Evolutionary conservation across 75 land plant genomes (phyloP).

Genomic region (Picea glauca): DNA sequence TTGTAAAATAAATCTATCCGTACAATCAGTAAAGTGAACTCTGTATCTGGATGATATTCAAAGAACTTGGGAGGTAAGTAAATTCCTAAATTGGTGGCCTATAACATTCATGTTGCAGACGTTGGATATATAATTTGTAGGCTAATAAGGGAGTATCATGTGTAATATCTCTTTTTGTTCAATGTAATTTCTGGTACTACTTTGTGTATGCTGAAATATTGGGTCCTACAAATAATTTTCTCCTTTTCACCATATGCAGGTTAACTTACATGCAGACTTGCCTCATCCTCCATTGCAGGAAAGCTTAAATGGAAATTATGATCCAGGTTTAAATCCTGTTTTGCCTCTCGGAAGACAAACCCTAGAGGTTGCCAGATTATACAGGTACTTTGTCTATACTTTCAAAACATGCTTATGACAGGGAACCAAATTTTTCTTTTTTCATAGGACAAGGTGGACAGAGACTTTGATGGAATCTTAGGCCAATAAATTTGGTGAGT

Average conservation of each 20-base stretch:
- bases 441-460: not conserved
- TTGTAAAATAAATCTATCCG: not conserved
- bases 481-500: not conserved
- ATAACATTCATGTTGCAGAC: not conserved
- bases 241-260: conserved; percentile 17
- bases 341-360: conserved; percentile 31
- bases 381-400: conserved; percentile 19
- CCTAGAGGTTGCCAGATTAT: conserved; percentile 25
- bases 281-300: conserved; percentile 21
- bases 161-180: not conserved
- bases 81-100: not conserved
- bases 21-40: not conserved
- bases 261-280: conserved; percentile 37
- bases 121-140: not conserved
- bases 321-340: conserved; percentile 32
- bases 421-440: not conserved
- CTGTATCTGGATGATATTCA: not conserved
- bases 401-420: not conserved
- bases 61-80: not conserved
- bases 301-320: conserved; percentile 25
- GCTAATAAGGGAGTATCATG: not conserved
- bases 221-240: not conserved
- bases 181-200: not conserved
- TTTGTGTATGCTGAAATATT: not conserved
- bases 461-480: not conserved